phyloP scores from a whole-genome alignment of 257 asterid species.

The Pogostemon cablin region DNA sequence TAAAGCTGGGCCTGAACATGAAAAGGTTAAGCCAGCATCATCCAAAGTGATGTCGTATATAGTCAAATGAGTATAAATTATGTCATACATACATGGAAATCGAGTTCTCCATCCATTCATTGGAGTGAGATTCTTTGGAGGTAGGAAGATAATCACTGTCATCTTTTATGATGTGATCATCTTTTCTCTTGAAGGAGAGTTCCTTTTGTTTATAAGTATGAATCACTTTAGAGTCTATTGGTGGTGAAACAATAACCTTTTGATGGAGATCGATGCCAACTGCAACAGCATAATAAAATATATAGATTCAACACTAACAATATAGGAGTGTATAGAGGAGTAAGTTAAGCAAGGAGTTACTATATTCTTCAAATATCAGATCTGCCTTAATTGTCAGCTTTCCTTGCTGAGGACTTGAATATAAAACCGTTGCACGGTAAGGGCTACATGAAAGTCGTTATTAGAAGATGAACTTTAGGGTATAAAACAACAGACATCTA shows the following conservation, averaged over 20 bases:
- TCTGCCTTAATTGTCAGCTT: slow-evolving; percentile 77
- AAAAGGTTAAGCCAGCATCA: slow-evolving; percentile 26
- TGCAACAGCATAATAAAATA: slow-evolving; percentile 47
- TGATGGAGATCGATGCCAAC: slow-evolving; percentile 92
- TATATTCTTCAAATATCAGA: slow-evolving; percentile 78
- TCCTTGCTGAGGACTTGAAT: slow-evolving; percentile 68
- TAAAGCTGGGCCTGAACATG: slow-evolving; percentile 82
- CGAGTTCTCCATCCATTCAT: slow-evolving; percentile 46
- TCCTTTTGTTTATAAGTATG: slow-evolving; percentile 45
- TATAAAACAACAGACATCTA: slow-evolving; percentile 18
- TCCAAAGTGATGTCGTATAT: neutral
- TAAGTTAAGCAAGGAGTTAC: slow-evolving; percentile 46
- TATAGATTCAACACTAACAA: slow-evolving; percentile 30
- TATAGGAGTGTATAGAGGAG: neutral
- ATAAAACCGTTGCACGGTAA: slow-evolving; percentile 61
- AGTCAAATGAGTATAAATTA: neutral
- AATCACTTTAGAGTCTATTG: slow-evolving; percentile 36
- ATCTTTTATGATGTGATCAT: slow-evolving; percentile 43
- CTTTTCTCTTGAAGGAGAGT: slow-evolving; percentile 48
- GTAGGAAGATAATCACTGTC: slow-evolving; percentile 43
- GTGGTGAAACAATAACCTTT: slow-evolving; percentile 63
- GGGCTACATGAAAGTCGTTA: slow-evolving; percentile 65
- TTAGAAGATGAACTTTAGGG: slow-evolving; percentile 19
- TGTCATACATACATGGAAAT: slow-evolving; percentile 54
- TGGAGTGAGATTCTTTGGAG: slow-evolving; percentile 37